Evolutionary conservation across 495 filamentous ascomycete species (phyloP), one percentile per base, ranked within the genome.

Genomic region (Podospora pseudopauciseta): DNA sequence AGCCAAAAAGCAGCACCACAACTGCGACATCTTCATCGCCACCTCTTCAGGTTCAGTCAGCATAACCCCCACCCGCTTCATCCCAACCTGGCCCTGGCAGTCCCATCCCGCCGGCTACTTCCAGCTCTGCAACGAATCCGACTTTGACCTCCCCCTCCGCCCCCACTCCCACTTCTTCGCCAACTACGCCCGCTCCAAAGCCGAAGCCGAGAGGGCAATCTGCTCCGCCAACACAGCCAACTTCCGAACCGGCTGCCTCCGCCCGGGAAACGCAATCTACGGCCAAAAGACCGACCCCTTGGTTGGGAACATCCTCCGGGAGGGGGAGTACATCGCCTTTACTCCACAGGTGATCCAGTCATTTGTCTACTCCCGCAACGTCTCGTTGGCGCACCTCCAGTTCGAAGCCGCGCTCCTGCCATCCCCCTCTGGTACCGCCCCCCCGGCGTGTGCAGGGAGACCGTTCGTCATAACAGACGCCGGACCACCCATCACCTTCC

Each of bases 181-280:
- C 27, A 88, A 87, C 75, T 88, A 79, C 63, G 83, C 82, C 64
- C 75, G 76, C 32, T 79, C 82, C 61, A 89, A 88, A 69, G 77
- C 79, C 32, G 82, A 84, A 60, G 81, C 83, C n/a, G 86, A 88
- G 73, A 73, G 78, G 13, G 67, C 86, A 11, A 77, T 89, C 44
- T 80, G 81, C 56, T 71, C 70, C n/a, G 80, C 83, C 13, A 83
- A 87, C 68, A 61, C 75, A 13, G 70, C 73, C 4, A 62, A 74
- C 6, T 86, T 89, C 72, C 82, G 85, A 9, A 89, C 86, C 0
- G 86, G 86, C 6, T 77, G 81, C 61, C 83, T 89, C 70, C 80
- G 86, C 3, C 86, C 86, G 3, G 79, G 82, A 26, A 88, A 88
- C 70, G 84, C 83, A 16, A 83, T 89, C 65, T 88, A 88, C 63